Conservation (phyloP, 805 yeast genomes). For the Saccharomycopsis fibuligera region DNA sequence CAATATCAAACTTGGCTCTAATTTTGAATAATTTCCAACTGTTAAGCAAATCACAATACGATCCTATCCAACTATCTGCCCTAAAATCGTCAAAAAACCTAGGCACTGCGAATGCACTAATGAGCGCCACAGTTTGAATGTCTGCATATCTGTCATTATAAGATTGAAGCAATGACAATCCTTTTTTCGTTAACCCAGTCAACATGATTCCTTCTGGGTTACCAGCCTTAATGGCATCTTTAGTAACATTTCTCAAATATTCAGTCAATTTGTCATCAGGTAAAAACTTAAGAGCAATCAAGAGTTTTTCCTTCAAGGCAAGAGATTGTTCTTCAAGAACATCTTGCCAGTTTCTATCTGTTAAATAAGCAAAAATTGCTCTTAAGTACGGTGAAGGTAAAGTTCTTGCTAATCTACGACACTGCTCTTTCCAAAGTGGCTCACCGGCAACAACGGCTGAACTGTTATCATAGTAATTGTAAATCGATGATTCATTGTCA, state of each 20-base stretch:
- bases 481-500: constrained; percentile 29
- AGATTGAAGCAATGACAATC: constrained; percentile 73
- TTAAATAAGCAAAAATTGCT: constrained; percentile 87
- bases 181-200: constrained; percentile 87
- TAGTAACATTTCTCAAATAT: constrained; percentile 65
- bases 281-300: constrained; percentile 82
- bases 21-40: constrained; percentile 75
- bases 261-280: constrained; percentile 72
- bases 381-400: constrained; percentile 83
- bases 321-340: constrained; percentile 84
- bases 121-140: constrained; percentile 83
- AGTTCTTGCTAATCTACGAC: constrained; percentile 82
- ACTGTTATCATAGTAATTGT: constrained; percentile 21
- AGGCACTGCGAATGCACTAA: constrained; percentile 78
- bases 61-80: constrained; percentile 72
- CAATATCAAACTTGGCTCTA: constrained; percentile 82
- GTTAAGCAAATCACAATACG: constrained; percentile 62
- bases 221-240: constrained; percentile 66
- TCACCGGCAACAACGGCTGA: constrained; percentile 34
- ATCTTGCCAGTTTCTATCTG: constrained; percentile 96
- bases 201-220: constrained; percentile 86
- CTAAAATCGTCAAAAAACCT: constrained; percentile 69
- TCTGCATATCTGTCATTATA: constrained; percentile 87
- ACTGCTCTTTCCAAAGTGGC: constrained; percentile 89
- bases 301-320: constrained; percentile 82